Evolutionary conservation across 768 basidiomycete genomes (phyloP), one percentile per base, ranked within the genome.

Genomic region (Pleurotus tuoliensis): DNA sequence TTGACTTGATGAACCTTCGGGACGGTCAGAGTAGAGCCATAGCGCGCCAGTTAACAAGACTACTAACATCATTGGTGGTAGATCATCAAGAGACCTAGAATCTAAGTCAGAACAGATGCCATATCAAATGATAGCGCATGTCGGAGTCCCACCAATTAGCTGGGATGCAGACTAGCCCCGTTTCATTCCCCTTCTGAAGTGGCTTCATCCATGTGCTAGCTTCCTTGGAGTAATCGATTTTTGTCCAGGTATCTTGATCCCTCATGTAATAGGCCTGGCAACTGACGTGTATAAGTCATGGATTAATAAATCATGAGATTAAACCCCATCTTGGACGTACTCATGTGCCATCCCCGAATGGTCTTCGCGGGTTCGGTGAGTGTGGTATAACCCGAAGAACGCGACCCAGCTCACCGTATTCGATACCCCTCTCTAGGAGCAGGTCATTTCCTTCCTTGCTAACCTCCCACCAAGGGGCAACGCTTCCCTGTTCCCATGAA

Each of bases 381-480:
- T 56, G 47, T 55, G 45, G 41, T 57, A 16, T 57, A 62, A 38
- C 60, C 45, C n/a, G 46, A 56, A 60, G 8, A 25, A 54, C 38
- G 49, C 13, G n/a, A n/a, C 12, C 27, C 16, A 5, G 52, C 71
- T 57, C 30, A 84, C 85, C 87, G 63, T 91, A 90, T 73, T 87
- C 79, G 45, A 91, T 86, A 0, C 89, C 89, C 59, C 85, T 84
- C 38, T 86, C 83, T 20, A 88, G 76, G 22, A 90, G 70, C 22
- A 90, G 72, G 13, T 80, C 69, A 0, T 82, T 82, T 3, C 83
- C 84, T 66, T 87, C 86, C 59, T 80, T 83, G 67, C 81, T 84
- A 2, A 82, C 82, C 66, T 91, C 89, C 88, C 88, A 91, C 87
- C 88, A 91, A 0, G 87, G 88, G 1, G 87, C 88, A 34, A 88